Conservation (phyloP, 345 rosid genomes). For the Eucalyptus regnans region DNA sequence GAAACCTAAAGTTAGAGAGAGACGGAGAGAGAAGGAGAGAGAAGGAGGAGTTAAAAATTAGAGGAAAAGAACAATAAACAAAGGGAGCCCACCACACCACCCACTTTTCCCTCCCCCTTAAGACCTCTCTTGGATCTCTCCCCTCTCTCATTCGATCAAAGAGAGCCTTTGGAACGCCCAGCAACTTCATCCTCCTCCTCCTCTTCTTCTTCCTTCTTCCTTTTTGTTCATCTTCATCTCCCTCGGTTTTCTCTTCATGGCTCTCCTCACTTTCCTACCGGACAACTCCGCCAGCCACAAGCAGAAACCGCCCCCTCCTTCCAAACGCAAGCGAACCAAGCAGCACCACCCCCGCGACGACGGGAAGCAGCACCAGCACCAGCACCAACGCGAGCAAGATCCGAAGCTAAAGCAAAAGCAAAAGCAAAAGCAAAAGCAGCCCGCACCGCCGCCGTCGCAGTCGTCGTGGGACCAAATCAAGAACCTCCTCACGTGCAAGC, state of each 20-base stretch:
- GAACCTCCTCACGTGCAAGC: slow-evolving; percentile 83
- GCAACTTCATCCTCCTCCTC: not conserved
- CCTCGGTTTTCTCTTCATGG: slow-evolving; percentile 26
- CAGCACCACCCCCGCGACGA: not conserved
- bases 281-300: slow-evolving; percentile 20
- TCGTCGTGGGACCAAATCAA: slow-evolving; percentile 99
- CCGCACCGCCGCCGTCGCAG: not conserved
- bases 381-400: not conserved
- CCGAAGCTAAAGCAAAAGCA: slow-evolving; percentile 1
- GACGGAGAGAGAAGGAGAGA: not conserved
- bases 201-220: not conserved
- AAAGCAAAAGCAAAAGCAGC: slow-evolving; percentile 22
- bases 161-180: not conserved
- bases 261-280: slow-evolving; percentile 31
- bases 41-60: not conserved
- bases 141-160: not conserved
- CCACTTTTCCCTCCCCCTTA: slow-evolving; percentile 14
- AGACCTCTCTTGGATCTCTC: slow-evolving; percentile 33
- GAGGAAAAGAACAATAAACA: slow-evolving; percentile 1
- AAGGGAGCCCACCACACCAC: slow-evolving; percentile 16
- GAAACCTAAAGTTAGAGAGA: not conserved
- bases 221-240: not conserved
- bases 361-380: not conserved
- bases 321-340: not conserved
- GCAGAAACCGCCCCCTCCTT: not conserved